phyloP scores from a whole-genome alignment of 495 filamentous ascomycete species.

The Annulohypoxylon bovei region DNA sequence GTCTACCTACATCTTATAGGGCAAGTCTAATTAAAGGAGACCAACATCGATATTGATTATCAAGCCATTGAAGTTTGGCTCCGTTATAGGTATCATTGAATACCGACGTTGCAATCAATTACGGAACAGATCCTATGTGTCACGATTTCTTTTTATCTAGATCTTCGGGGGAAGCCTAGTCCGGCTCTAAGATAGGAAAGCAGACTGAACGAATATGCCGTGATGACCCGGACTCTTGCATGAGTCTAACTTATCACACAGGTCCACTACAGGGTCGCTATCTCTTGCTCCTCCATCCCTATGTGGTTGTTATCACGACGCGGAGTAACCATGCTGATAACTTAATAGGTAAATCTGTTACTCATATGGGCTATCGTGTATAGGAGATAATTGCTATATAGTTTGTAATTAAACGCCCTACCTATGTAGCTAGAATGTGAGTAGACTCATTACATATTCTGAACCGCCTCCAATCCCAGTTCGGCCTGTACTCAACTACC shows the following conservation, averaged over 20 bases:
- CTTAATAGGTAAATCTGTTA: slow-evolving; percentile 21
- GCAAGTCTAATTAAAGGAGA: no score
- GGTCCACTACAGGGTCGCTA: background rate
- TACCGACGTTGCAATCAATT: background rate
- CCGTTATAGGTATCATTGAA: background rate
- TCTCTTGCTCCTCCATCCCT: background rate
- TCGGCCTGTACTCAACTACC: background rate
- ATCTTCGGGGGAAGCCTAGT: background rate
- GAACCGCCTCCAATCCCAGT: background rate
- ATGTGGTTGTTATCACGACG: background rate
- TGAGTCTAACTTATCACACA: slow-evolving; percentile 10
- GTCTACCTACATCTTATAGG: no score
- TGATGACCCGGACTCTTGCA: slow-evolving; percentile 15
- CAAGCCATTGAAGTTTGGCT: background rate
- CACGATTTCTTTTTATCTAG: background rate
- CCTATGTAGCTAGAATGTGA: background rate
- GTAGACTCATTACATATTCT: background rate
- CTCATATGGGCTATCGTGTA: slow-evolving; percentile 5
- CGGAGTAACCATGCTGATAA: slow-evolving; percentile 29
- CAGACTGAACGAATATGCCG: slow-evolving; percentile 2
- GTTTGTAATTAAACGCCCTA: background rate
- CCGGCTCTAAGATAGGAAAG: background rate
- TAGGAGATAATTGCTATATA: slow-evolving; percentile 8
- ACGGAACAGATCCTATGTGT: background rate
- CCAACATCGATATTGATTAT: background rate